Conservation (phyloP, 208 protist species). For the Acanthamoeba healyi region DNA sequence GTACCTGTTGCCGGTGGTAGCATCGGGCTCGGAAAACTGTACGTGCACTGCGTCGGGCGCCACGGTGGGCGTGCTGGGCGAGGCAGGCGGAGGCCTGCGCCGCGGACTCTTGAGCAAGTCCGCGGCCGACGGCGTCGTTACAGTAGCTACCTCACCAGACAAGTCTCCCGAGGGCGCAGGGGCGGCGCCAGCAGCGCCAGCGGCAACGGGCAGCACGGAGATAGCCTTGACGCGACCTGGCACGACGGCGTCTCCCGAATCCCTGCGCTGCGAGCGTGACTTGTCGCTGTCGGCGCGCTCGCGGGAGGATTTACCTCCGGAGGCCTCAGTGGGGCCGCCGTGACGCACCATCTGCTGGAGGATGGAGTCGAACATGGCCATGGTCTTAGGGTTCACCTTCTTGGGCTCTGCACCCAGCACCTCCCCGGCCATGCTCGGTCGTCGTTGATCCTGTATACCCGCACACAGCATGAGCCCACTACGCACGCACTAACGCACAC, state of each 20-base stretch:
- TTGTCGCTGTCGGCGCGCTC: conserved; percentile 35
- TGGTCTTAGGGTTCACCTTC: conserved; percentile 28
- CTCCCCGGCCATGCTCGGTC: background rate
- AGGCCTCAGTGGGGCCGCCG: background rate
- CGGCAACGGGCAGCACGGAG: background rate
- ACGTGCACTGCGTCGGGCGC: background rate
- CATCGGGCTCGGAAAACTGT: background rate
- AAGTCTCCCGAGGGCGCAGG: background rate
- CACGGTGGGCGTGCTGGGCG: background rate
- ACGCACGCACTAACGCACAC: too few relatives aligned
- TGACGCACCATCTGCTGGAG: conserved; percentile 19
- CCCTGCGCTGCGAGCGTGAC: background rate
- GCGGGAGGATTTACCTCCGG: background rate
- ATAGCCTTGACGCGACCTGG: background rate
- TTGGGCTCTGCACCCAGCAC: background rate
- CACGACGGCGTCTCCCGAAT: background rate
- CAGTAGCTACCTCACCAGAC: background rate
- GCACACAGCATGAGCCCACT: background rate
- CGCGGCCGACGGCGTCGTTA: background rate
- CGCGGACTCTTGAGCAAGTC: background rate
- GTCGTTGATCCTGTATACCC: background rate
- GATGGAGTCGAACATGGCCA: conserved; percentile 29
- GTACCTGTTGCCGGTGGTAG: background rate
- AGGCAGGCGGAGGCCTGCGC: background rate
- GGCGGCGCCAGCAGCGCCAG: background rate